These are phyloP conservation scores for Monilinia fructicola DNA, from an alignment of 2,329 filamentous ascomycete genomes.

Conservation along the genomic window DNA sequence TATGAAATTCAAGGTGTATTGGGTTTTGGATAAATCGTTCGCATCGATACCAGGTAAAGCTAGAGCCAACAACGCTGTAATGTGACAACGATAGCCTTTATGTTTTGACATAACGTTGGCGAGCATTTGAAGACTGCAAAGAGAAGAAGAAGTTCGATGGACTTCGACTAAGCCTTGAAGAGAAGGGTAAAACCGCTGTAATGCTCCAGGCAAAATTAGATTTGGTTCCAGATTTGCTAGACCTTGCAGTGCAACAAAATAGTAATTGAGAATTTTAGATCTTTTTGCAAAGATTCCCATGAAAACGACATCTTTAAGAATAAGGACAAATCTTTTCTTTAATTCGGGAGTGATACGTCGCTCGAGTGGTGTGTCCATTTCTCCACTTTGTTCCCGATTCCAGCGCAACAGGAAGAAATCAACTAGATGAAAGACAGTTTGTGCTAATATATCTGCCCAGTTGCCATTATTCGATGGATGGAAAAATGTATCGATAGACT, in stretches of 20 bases:
- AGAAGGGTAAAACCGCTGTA: conserved; percentile 95
- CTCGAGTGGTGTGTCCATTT: conserved; percentile 81
- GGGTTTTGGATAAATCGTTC: conserved; percentile 94
- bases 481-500: conserved; percentile 97
- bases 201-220: conserved; percentile 84
- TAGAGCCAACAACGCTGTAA: conserved; percentile 89
- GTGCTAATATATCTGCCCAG: conserved; percentile 88
- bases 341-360: conserved; percentile 77
- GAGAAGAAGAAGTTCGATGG: conserved; percentile 89
- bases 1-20: conserved; percentile 91
- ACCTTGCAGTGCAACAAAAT: conserved; percentile 84
- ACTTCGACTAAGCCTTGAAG: conserved; percentile 96
- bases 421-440: conserved; percentile 86
- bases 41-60: conserved; percentile 95
- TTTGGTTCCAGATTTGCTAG: conserved; percentile 88
- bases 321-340: conserved; percentile 84
- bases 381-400: conserved; percentile 92
- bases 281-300: conserved; percentile 99
- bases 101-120: conserved; percentile 87
- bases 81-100: conserved; percentile 94
- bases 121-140: conserved; percentile 88
- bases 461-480: conserved; percentile 92
- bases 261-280: conserved; percentile 85
- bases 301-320: conserved; percentile 88
- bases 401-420: conserved; percentile 97